These are phyloP conservation scores for Pyrenula aspistea DNA, from an alignment of 495 filamentous ascomycete species.

Conservation along the genomic window DNA sequence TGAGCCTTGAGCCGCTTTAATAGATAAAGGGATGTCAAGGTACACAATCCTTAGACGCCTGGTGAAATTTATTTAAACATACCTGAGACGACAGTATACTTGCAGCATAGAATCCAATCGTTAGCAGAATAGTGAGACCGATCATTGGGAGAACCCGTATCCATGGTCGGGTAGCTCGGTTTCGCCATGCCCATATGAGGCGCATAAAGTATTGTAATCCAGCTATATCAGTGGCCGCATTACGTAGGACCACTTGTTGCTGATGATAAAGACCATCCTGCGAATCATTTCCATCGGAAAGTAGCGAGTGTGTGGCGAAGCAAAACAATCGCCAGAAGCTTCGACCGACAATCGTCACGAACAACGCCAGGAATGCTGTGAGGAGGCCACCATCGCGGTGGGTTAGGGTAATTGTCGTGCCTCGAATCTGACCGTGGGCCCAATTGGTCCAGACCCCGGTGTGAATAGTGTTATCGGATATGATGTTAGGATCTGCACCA, in stretches of 20 bases:
- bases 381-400: slow-evolving; percentile 3
- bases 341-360: slow-evolving; percentile 4
- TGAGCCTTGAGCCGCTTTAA: no score
- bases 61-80: no score
- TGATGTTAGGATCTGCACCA: no score
- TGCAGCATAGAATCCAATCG: neutral
- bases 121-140: neutral
- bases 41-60: no score
- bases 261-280: slow-evolving; percentile 2
- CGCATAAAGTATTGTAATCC: neutral
- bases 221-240: slow-evolving; percentile 1
- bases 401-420: slow-evolving; percentile 9
- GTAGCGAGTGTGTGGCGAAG: slow-evolving; percentile 1
- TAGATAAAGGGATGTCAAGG: no score
- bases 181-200: no score
- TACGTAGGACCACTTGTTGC: slow-evolving; percentile 5
- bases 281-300: neutral
- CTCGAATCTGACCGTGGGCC: slow-evolving; percentile 5
- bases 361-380: slow-evolving; percentile 10
- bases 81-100: slow-evolving; percentile 5
- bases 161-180: neutral
- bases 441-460: slow-evolving; percentile 9
- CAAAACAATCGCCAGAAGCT: slow-evolving; percentile 9
- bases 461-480: no score
- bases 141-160: neutral